Evolutionary conservation across 352 stramenopile genomes (phyloP), one percentile per base, ranked within the genome.

Genomic region (Phytophthora quininea): DNA sequence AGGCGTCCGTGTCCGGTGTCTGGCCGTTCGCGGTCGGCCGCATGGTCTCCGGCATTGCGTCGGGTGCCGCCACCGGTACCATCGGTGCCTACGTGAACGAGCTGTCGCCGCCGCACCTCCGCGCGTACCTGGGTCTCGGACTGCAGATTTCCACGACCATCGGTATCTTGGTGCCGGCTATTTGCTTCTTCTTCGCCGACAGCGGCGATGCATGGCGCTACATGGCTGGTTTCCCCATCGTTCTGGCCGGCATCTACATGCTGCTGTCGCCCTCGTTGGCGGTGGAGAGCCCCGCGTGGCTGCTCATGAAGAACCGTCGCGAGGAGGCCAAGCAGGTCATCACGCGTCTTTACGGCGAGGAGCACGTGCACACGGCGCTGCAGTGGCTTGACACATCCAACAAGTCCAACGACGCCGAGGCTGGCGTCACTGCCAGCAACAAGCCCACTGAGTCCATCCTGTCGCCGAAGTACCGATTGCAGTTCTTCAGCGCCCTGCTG

Each of bases 211-310:
- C 63, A 19, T 80, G 73, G 73, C 73, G 73, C n/a, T 74, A 77
- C 69, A 14, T 80, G 31, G 69, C 75, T 3, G 80, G 56, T 7
- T 82, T 86, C 54, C 80, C 78, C 14, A 73, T 80, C 42, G 51
- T 85, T 19, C 54, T 89, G 6, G 77, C 57, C 12, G 59, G 48
- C 0, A 30, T 82, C 11, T 82, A 84, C 58, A 62, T 86, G 24
- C n/a, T 73, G n/a, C 54, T 81, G 8, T 64, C 74, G 40, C 72
- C 67, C 37, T 63, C 55, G 1, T 49, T 71, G 24, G 53, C 73
- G 9, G 67, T 73, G 31, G 64, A 82, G 52, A 80, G 68, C 38
- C 71, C 74, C 9, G 53, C 46, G 61, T 62, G 52, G 61, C n/a
- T 62, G 61, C 53, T 68, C n/a, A 65, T 58, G 59, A 67, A 56